Conservation (phyloP, 306 rosid genomes). For the Lathyrus sativus region DNA sequence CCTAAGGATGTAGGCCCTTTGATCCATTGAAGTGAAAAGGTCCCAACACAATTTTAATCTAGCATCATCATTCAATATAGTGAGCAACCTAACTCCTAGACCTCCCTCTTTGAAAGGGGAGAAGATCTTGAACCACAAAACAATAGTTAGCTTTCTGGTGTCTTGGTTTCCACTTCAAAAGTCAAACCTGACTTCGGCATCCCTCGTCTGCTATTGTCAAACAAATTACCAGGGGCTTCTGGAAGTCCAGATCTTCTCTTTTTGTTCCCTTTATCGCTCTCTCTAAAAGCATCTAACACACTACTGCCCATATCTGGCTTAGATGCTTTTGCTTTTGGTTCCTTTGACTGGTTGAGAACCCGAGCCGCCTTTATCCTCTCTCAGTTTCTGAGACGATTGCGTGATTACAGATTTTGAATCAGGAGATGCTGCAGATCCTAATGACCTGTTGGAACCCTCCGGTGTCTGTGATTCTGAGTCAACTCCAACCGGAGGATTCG, state of each 20-base stretch:
- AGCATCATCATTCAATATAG: too few species aligned
- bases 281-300: slow-evolving; percentile 77
- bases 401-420: slow-evolving; percentile 41
- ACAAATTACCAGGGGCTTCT: slow-evolving; percentile 82
- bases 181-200: slow-evolving; percentile 70
- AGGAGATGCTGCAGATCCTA: slow-evolving; percentile 40
- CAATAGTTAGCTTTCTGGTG: too few species aligned
- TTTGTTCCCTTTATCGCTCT: slow-evolving; percentile 79
- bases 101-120: too few species aligned
- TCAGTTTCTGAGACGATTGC: slow-evolving; percentile 62
- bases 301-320: slow-evolving; percentile 72
- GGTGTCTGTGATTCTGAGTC: slow-evolving; percentile 47
- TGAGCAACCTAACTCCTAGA: too few species aligned
- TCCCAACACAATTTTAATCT: too few species aligned
- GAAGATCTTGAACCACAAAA: too few species aligned
- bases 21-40: too few species aligned
- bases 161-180: too few species aligned
- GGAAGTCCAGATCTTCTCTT: slow-evolving; percentile 83
- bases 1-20: too few species aligned
- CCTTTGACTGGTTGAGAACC: slow-evolving; percentile 57
- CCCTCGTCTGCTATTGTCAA: slow-evolving; percentile 87
- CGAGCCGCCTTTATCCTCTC: slow-evolving; percentile 85
- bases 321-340: slow-evolving; percentile 58
- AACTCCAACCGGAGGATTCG: slow-evolving; percentile 40
- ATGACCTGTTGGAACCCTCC: slow-evolving; percentile 46